phyloP scores from a whole-genome alignment of 1,284 basidiomycete species.

The Flammula alnicola region DNA sequence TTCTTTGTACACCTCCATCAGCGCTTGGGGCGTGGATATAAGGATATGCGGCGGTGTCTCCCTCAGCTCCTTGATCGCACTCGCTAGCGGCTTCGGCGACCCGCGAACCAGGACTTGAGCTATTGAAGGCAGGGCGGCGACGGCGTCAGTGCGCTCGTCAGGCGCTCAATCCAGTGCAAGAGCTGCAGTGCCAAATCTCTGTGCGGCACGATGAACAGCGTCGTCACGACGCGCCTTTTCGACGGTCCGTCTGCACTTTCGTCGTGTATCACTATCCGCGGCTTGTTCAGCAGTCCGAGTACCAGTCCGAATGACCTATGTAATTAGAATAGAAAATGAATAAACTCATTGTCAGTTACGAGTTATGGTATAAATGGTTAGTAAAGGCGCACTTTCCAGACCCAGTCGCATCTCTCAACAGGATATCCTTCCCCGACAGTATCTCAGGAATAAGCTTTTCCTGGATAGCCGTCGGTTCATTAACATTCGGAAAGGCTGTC shows the following conservation, averaged over 20 bases:
- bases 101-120: constrained; percentile 68
- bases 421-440: constrained; percentile 57
- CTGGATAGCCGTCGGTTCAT: constrained; percentile 63
- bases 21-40: constrained; percentile 71
- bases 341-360: too few species aligned
- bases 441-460: constrained; percentile 65
- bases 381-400: constrained; percentile 66
- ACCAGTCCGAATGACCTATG: constrained; percentile 72
- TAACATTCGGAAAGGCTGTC: constrained; percentile 66
- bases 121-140: constrained; percentile 42
- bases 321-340: constrained; percentile 8
- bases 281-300: constrained; percentile 66
- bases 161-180: constrained; percentile 65
- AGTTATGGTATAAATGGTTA: too few species aligned
- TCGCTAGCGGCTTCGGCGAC: constrained; percentile 32
- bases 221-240: constrained; percentile 38
- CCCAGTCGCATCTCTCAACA: constrained; percentile 72
- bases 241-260: constrained; percentile 20
- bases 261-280: constrained; percentile 35
- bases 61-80: constrained; percentile 44
- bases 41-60: constrained; percentile 64
- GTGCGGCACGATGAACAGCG: constrained; percentile 75
- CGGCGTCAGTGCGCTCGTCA: constrained; percentile 40
- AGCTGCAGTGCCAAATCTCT: constrained; percentile 74
- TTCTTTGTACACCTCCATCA: constrained; percentile 57